Evolutionary conservation across 2,329 filamentous ascomycete species (phyloP).

Genomic region (Hymenoscyphus albidus): DNA sequence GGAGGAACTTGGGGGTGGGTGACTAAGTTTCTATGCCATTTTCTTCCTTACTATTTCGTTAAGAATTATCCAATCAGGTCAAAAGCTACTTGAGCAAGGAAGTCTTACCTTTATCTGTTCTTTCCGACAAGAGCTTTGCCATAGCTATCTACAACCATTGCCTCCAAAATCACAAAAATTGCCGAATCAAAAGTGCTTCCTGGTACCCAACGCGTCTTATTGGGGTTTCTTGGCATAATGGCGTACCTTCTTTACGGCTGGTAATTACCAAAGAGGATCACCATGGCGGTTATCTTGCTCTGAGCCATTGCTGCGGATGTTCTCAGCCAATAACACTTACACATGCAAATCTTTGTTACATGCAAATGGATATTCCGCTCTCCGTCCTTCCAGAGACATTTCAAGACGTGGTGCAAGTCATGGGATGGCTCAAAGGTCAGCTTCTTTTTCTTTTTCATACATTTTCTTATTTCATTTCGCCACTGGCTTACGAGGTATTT

Average conservation of each 20-base stretch:
- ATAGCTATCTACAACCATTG: neutral
- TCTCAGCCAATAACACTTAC: neutral
- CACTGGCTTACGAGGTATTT: too few species aligned
- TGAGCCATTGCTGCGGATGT: neutral
- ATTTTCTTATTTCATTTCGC: too few species aligned
- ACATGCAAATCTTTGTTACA: neutral
- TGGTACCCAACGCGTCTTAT: neutral
- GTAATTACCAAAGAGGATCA: neutral
- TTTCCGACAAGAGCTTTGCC: neutral
- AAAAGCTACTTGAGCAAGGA: neutral
- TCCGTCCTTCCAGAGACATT: neutral
- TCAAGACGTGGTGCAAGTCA: neutral
- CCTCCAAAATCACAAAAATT: neutral
- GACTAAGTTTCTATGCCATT: neutral
- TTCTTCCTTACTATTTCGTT: neutral
- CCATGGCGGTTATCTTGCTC: neutral
- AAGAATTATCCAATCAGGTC: neutral
- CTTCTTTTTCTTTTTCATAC: neutral
- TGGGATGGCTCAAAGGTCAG: neutral
- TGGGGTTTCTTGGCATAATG: neutral
- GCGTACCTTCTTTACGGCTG: neutral
- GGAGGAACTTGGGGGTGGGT: neutral
- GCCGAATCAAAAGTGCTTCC: neutral
- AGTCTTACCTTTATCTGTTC: neutral
- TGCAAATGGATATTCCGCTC: neutral